These are phyloP conservation scores for Starmerella sirachaensis DNA, from an alignment of 805 yeast species.

Conservation along the genomic window DNA sequence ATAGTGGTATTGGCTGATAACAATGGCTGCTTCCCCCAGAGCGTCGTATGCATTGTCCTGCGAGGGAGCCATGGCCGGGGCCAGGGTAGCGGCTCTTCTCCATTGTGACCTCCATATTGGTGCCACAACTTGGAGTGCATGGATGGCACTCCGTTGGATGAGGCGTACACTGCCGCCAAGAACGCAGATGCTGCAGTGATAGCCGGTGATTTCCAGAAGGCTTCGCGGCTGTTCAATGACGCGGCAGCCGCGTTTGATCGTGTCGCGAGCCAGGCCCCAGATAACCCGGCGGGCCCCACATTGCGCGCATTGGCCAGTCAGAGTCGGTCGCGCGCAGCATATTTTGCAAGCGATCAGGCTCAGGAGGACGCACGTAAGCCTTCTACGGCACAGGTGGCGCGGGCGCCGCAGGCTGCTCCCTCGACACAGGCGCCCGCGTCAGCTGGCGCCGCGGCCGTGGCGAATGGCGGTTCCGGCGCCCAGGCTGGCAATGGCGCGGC, in stretches of 20 bases:
- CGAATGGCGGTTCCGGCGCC: conserved; percentile 2
- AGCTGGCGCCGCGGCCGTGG: conserved; percentile 1
- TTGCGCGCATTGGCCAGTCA: conserved; percentile 27
- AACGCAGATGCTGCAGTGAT: conserved; percentile 41
- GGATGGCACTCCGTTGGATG: conserved; percentile 22
- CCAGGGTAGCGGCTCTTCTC: too few species aligned
- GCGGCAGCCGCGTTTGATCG: conserved; percentile 30
- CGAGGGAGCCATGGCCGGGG: too few species aligned
- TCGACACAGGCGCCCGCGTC: conserved; percentile 1
- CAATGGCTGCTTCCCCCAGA: too few species aligned
- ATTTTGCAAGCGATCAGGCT: conserved; percentile 23
- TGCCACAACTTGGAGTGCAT: too few species aligned
- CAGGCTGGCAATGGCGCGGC: neutral
- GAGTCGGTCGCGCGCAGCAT: conserved; percentile 27
- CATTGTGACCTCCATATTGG: too few species aligned
- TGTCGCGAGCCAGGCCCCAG: conserved; percentile 22
- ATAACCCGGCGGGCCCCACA: conserved; percentile 27
- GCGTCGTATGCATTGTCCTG: too few species aligned
- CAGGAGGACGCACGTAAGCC: conserved; percentile 8
- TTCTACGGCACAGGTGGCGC: conserved; percentile 20
- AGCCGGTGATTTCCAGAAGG: conserved; percentile 34
- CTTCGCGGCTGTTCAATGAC: conserved; percentile 32
- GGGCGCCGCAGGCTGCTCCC: conserved; percentile 9
- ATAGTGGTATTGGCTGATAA: too few species aligned
- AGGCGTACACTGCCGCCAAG: conserved; percentile 42